Percentiles rank a stretch among this genome's conserved stretches.
Evolutionary conservation across 176 grass and related monocot genomes (phyloP).

Genomic region (Microstegium vimineum): DNA sequence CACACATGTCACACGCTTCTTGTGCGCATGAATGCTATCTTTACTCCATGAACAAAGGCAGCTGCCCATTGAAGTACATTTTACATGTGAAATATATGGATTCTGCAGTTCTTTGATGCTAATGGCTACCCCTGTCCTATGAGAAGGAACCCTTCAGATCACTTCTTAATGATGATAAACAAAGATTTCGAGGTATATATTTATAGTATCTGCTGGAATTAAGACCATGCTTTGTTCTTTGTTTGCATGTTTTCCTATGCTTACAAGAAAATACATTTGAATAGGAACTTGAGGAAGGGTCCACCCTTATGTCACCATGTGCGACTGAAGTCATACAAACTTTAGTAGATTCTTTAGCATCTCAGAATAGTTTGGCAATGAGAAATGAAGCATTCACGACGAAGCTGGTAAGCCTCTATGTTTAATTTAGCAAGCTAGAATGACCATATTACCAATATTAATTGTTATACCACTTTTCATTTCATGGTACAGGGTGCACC

Average conservation of each 20-base stretch:
- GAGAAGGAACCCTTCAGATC: conserved; percentile 57
- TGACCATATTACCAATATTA: neutral
- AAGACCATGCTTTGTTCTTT: neutral
- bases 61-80: neutral
- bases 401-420: neutral
- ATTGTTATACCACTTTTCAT: neutral
- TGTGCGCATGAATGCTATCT: neutral
- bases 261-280: neutral
- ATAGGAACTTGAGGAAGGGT: conserved; percentile 7
- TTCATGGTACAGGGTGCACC: neutral
- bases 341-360: neutral
- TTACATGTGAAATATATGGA: neutral
- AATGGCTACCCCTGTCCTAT: conserved; percentile 60
- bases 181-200: conserved; percentile 71
- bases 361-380: neutral
- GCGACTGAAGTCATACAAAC: conserved; percentile 19
- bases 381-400: neutral
- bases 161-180: conserved; percentile 61
- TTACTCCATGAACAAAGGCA: neutral
- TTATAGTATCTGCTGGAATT: neutral
- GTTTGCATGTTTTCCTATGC: neutral
- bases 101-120: conserved; percentile 49
- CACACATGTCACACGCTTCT: neutral
- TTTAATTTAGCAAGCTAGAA: neutral
- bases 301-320: neutral